Conservation (phyloP, 208 protist genomes). For the Acanthamoeba castellanii region DNA sequence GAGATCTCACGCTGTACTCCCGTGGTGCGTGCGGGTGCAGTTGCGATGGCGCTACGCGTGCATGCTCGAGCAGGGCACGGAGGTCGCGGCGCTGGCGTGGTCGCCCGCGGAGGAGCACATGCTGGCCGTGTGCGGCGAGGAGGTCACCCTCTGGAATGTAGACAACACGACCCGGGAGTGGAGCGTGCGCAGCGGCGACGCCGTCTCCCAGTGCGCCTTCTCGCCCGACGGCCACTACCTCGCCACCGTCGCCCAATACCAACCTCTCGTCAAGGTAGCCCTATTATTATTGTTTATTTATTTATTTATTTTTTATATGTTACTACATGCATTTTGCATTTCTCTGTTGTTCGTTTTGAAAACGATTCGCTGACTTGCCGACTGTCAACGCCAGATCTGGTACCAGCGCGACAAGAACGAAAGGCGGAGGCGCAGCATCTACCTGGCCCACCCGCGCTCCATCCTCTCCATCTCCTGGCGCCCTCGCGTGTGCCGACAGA, state of each 20-base stretch:
- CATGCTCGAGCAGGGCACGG: not conserved
- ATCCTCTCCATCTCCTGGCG: slow-evolving; percentile 54
- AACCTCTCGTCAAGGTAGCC: slow-evolving; percentile 64
- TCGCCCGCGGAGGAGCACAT: not conserved
- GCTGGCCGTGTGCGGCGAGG: slow-evolving; percentile 13
- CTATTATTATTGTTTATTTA: not conserved
- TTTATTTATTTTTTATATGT: not conserved
- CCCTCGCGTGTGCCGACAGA: not conserved
- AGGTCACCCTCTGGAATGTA: not conserved
- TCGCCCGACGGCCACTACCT: slow-evolving; percentile 63
- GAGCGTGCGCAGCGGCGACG: not conserved
- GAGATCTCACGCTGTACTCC: too few species aligned
- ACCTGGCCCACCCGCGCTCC: slow-evolving; percentile 53
- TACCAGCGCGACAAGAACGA: not conserved
- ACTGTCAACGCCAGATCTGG: not conserved
- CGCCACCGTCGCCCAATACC: slow-evolving; percentile 45
- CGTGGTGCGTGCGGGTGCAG: not conserved
- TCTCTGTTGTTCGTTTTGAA: too few species aligned
- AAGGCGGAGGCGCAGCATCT: not conserved
- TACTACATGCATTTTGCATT: not conserved
- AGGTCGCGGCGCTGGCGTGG: not conserved
- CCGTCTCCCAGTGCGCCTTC: slow-evolving; percentile 30
- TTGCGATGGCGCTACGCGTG: not conserved
- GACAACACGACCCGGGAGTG: not conserved
- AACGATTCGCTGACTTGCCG: too few species aligned